Conservation (phyloP, 139 green algal genomes). For the Pseudopediastrum boryanum region DNA sequence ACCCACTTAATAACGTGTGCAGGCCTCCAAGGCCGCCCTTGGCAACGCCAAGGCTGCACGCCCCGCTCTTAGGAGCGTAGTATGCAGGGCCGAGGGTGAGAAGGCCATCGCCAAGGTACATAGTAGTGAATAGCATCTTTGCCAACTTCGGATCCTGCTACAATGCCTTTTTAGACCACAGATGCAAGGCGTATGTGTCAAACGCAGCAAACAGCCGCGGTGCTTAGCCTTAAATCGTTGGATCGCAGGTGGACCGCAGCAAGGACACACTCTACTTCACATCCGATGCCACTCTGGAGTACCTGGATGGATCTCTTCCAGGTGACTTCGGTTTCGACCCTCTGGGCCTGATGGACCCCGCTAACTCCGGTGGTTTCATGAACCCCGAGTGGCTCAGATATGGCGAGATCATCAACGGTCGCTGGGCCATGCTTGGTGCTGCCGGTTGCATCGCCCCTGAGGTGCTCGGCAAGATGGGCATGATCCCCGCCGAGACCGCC, state of each 20-base stretch:
- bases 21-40: slow-evolving; percentile 37
- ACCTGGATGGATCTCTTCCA: slow-evolving; percentile 94
- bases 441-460: slow-evolving; percentile 95
- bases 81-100: slow-evolving; percentile 53
- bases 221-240: no score
- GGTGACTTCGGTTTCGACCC: slow-evolving; percentile 90
- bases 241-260: slow-evolving; percentile 74
- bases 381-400: slow-evolving; percentile 91
- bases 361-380: slow-evolving; percentile 89
- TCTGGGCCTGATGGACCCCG: slow-evolving; percentile 93
- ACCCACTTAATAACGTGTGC: slow-evolving; percentile 21
- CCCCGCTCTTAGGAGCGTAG: slow-evolving; percentile 34
- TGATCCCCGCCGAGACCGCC: slow-evolving; percentile 82
- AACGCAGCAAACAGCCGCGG: not conserved
- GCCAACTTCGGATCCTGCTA: not conserved
- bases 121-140: not conserved
- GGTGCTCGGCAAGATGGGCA: slow-evolving; percentile 78
- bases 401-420: slow-evolving; percentile 81
- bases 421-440: slow-evolving; percentile 97
- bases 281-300: slow-evolving; percentile 81
- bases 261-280: slow-evolving; percentile 77
- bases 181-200: slow-evolving; percentile 3
- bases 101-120: slow-evolving; percentile 52
- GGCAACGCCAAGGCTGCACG: slow-evolving; percentile 38
- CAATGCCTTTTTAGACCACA: not conserved